Evolutionary conservation across 805 yeast species (phyloP).

Genomic region (Yueomyces sinensis): DNA sequence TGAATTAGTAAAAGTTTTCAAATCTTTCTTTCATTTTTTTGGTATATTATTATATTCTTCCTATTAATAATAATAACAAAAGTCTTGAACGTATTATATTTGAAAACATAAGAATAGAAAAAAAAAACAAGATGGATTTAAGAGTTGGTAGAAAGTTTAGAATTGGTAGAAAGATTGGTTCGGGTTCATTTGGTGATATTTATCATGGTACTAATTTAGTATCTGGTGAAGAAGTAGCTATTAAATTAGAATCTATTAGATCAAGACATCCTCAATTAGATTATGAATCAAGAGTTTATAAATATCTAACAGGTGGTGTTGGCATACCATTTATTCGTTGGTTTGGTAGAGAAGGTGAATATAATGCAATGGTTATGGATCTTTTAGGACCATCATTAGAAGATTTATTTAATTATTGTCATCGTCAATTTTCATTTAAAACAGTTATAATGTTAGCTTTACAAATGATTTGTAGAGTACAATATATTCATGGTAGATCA

Average conservation of each 20-base stretch:
- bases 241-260: conserved; percentile 78
- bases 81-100: neutral
- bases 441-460: conserved; percentile 90
- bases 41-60: neutral
- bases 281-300: conserved; percentile 93
- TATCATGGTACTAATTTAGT: conserved; percentile 88
- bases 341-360: conserved; percentile 95
- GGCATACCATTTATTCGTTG: conserved; percentile 96
- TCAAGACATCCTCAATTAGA: conserved; percentile 97
- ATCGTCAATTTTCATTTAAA: conserved; percentile 83
- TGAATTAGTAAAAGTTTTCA: neutral
- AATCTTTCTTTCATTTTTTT: neutral
- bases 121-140: conserved; percentile 38
- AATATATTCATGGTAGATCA: conserved; percentile 89
- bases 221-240: conserved; percentile 96
- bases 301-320: conserved; percentile 90
- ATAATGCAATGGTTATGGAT: conserved; percentile 95
- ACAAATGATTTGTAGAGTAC: conserved; percentile 88
- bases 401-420: conserved; percentile 92
- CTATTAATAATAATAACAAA: neutral
- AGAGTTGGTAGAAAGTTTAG: conserved; percentile 93
- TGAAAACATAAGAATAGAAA: neutral
- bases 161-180: conserved; percentile 90
- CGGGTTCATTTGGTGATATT: conserved; percentile 96
- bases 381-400: conserved; percentile 91